Conservation (phyloP, 2,329 filamentous ascomycete genomes). For the Pseudogymnoascus sp. region DNA sequence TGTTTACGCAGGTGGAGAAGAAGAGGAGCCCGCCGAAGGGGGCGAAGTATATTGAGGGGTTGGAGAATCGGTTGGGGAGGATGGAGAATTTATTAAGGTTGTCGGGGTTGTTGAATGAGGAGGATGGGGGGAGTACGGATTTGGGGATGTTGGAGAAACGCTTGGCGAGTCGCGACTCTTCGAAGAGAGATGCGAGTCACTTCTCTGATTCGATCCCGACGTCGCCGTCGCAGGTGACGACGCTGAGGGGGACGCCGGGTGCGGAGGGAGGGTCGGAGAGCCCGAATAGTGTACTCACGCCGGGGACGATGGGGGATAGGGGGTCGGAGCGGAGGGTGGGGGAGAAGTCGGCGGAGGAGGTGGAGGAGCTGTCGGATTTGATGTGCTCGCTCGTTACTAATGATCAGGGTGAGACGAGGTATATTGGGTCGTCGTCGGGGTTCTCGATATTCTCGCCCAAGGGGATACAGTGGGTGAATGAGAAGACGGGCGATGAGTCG, state of each 20-base stretch:
- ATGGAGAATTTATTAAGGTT: slow-evolving; percentile 89
- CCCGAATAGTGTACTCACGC: slow-evolving; percentile 40
- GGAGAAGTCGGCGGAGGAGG: slow-evolving; percentile 55
- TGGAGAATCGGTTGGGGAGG: slow-evolving; percentile 87
- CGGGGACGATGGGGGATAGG: slow-evolving; percentile 29
- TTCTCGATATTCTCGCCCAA: slow-evolving; percentile 99
- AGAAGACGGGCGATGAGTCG: slow-evolving; percentile 90
- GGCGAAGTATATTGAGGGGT: slow-evolving; percentile 93
- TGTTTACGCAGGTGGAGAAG: slow-evolving; percentile 98
- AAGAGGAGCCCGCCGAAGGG: slow-evolving; percentile 96
- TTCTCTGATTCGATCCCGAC: slow-evolving; percentile 20
- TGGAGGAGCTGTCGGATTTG: slow-evolving; percentile 88
- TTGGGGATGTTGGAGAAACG: slow-evolving; percentile 80
- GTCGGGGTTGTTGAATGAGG: slow-evolving; percentile 76
- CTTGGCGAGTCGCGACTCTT: slow-evolving; percentile 44
- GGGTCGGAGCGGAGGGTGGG: slow-evolving; percentile 32
- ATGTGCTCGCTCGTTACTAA: slow-evolving; percentile 98
- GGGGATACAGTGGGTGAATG: slow-evolving; percentile 96
- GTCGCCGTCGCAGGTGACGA: slow-evolving; percentile 19
- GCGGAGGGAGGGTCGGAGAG: slow-evolving; percentile 35
- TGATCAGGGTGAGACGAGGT: slow-evolving; percentile 86
- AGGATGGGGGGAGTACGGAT: slow-evolving; percentile 78
- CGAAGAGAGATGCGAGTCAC: slow-evolving; percentile 23
- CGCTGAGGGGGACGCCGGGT: slow-evolving; percentile 32
- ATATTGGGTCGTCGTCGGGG: slow-evolving; percentile 92